A percentile compares a stretch with the other conserved stretches of the same genome.
Evolutionary conservation across 2,329 filamentous ascomycete genomes (phyloP).

Genomic region (Neopestalotiopsis clavispora): DNA sequence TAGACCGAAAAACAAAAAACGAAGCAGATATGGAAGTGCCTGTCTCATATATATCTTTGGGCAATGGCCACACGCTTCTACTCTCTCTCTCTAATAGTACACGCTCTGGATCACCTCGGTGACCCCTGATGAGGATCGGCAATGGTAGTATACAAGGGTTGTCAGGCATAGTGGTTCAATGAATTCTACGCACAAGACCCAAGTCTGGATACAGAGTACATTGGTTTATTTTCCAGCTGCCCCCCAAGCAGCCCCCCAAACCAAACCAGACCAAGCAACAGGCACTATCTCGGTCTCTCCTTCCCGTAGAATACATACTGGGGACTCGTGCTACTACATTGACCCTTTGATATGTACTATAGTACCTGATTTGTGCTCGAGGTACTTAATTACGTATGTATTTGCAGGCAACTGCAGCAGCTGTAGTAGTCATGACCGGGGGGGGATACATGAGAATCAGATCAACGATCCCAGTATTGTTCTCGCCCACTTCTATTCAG

Average conservation of each 20-base stretch:
- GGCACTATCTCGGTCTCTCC: slow-evolving; percentile 14
- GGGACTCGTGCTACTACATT: not conserved
- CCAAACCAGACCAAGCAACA: not conserved
- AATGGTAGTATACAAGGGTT: not conserved
- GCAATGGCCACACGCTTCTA: not conserved
- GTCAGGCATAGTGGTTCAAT: slow-evolving; percentile 6
- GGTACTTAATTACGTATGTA: not conserved
- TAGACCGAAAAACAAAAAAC: not conserved
- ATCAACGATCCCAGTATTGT: not conserved
- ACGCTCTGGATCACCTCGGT: not conserved
- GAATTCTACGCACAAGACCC: not conserved
- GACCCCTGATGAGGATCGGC: slow-evolving; percentile 11
- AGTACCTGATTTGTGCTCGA: no score
- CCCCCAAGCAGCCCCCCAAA: not conserved
- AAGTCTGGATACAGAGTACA: not conserved
- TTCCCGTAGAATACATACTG: slow-evolving; percentile 4
- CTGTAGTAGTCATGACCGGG: not conserved
- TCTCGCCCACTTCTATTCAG: not conserved
- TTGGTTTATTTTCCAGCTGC: not conserved
- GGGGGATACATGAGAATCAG: not conserved
- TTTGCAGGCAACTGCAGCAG: no score
- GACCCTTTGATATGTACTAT: no score
- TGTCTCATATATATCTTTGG: not conserved
- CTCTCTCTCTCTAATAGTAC: not conserved
- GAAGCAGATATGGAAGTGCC: not conserved